Evolutionary conservation across 441 rosid genomes (phyloP).

Genomic region (Codiaeum variegatum): DNA sequence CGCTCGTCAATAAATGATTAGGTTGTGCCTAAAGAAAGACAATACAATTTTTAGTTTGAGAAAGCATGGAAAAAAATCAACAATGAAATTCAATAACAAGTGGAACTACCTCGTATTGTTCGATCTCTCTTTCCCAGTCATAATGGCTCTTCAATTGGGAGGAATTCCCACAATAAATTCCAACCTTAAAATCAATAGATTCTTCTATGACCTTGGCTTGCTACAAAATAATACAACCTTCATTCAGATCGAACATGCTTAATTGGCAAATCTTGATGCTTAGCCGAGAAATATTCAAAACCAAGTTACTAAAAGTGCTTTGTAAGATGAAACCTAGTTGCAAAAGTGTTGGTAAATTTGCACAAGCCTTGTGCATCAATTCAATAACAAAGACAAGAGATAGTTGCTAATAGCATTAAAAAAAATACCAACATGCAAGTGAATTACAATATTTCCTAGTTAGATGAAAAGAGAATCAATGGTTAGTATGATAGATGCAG

Average conservation of each 20-base stretch:
- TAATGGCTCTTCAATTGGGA: constrained; percentile 51
- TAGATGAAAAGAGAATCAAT: too few species aligned
- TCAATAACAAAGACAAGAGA: not conserved
- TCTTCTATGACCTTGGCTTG: constrained; percentile 85
- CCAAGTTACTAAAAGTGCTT: not conserved
- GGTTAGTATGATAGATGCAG: too few species aligned
- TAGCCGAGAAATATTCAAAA: constrained; percentile 5
- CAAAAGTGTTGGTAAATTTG: not conserved
- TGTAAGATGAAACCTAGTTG: not conserved
- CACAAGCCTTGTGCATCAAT: not conserved
- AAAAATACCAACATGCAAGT: not conserved
- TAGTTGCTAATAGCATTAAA: constrained; percentile 2
- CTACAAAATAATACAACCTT: constrained; percentile 36
- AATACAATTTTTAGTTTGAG: not conserved
- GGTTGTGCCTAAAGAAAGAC: not conserved
- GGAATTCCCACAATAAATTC: constrained; percentile 55
- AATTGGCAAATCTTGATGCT: not conserved
- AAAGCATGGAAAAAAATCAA: constrained; percentile 5
- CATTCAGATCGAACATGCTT: constrained; percentile 14
- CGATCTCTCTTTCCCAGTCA: constrained; percentile 77
- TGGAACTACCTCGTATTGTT: constrained; percentile 62
- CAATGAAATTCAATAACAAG: constrained; percentile 7
- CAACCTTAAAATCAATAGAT: constrained; percentile 71
- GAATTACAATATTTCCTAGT: too few species aligned
- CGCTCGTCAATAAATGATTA: not conserved